Evolutionary conservation across 108 stramenopile genomes (phyloP).

Genomic region (Ochromonas danica): DNA sequence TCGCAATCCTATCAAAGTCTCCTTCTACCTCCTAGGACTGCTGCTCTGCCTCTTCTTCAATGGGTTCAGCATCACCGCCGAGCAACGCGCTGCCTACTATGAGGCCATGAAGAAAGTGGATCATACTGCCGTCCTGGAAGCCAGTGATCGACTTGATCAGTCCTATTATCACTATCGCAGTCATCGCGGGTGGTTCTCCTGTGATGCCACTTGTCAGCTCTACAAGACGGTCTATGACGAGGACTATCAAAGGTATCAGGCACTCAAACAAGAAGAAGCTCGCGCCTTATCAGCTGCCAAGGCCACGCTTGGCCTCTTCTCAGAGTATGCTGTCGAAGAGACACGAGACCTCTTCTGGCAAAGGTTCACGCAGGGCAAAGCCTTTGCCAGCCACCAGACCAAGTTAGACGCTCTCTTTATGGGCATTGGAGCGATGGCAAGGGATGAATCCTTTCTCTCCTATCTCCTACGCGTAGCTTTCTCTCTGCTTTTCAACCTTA

Average conservation of each 20-base stretch:
- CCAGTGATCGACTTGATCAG: neutral
- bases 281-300: neutral
- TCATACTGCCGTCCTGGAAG: neutral
- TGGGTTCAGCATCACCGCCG: neutral
- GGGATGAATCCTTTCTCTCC: slow-evolving; percentile 41
- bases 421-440: slow-evolving; percentile 30
- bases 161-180: neutral
- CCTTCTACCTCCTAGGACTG: neutral
- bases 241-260: neutral
- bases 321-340: slow-evolving; percentile 10
- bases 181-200: slow-evolving; percentile 2
- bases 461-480: slow-evolving; percentile 31
- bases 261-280: neutral
- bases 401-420: slow-evolving; percentile 43
- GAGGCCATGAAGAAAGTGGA: neutral
- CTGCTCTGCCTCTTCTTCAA: slow-evolving; percentile 4
- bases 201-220: slow-evolving; percentile 1
- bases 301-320: neutral
- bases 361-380: slow-evolving; percentile 28
- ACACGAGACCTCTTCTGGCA: neutral
- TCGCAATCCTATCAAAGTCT: neutral
- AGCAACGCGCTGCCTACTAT: neutral
- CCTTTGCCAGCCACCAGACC: slow-evolving; percentile 40
- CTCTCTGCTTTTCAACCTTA: slow-evolving; percentile 39
- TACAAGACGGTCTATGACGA: neutral